Percentiles rank a stretch among this genome's conserved stretches.
phyloP scores from a whole-genome alignment of 2,329 filamentous ascomycete species.

The Xylariaceae sp. region DNA sequence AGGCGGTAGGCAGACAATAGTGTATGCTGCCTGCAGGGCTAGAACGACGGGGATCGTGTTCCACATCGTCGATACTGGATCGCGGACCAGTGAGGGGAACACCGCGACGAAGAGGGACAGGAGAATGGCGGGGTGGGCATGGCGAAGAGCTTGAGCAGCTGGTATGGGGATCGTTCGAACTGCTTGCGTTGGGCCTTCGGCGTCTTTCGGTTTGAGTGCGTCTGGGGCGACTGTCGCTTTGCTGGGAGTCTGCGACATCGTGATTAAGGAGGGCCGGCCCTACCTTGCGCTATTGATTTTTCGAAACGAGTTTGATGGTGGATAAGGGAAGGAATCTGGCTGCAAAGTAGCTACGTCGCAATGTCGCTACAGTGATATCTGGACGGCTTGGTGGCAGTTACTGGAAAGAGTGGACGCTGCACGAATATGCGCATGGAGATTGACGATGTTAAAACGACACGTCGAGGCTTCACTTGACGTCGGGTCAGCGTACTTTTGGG shows the following conservation, averaged over 20 bases:
- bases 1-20: conserved; percentile 61
- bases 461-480: conserved; percentile 4
- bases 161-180: conserved; percentile 38
- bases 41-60: conserved; percentile 61
- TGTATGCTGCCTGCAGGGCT: conserved; percentile 62
- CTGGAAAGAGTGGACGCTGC: conserved; percentile 1
- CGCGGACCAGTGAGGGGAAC: conserved; percentile 65
- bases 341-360: not conserved
- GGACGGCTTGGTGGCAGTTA: not conserved
- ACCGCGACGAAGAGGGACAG: conserved; percentile 60
- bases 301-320: not conserved
- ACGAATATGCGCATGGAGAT: conserved; percentile 1
- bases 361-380: not conserved
- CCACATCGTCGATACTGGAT: conserved; percentile 65
- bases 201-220: conserved; percentile 28
- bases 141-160: conserved; percentile 51
- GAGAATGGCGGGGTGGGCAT: conserved; percentile 67
- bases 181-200: conserved; percentile 32
- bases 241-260: conserved; percentile 37
- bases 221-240: conserved; percentile 28
- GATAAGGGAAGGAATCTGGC: not conserved
- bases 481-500: not conserved
- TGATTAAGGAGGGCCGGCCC: conserved; percentile 33
- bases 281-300: not conserved
- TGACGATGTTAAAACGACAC: not conserved